A percentile compares a stretch with the other conserved stretches of the same genome.
Evolutionary conservation across 225 moss, liverwort and hornwort species (phyloP).

Genomic region (Antitrichia curtipendula): DNA sequence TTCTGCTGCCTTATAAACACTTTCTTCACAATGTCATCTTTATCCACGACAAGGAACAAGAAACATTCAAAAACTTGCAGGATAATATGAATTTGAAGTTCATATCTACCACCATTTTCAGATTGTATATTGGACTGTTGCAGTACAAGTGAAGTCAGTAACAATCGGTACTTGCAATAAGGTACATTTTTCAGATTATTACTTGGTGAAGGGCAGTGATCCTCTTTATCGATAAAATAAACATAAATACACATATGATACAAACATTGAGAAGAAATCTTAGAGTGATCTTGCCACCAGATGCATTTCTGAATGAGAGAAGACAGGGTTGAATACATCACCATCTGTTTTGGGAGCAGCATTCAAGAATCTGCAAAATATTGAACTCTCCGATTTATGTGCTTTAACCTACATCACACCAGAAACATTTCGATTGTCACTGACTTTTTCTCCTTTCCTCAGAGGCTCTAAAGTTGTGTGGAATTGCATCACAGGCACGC

Average conservation of each 20-base stretch:
- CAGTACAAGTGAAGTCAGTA: too few relatives aligned
- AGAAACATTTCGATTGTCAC: background rate
- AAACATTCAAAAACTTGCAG: background rate
- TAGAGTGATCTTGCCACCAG: background rate
- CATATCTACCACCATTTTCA: background rate
- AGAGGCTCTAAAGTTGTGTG: background rate
- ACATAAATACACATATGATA: background rate
- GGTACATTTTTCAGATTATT: too few relatives aligned
- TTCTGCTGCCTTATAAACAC: conserved; percentile 53
- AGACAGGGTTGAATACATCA: background rate
- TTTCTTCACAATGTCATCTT: conserved; percentile 73
- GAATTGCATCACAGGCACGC: background rate
- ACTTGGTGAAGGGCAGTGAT: background rate
- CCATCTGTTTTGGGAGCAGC: conserved; percentile 10
- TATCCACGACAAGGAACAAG: background rate
- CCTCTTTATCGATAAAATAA: background rate
- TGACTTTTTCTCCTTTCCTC: background rate
- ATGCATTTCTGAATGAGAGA: background rate
- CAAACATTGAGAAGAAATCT: background rate
- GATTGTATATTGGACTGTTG: background rate
- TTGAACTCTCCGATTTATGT: background rate
- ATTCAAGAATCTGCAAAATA: background rate
- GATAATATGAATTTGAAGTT: background rate
- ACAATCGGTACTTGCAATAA: too few relatives aligned
- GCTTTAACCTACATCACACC: conserved; percentile 1